These are phyloP conservation scores for Vitellaria paradoxa DNA, from an alignment of 179 eudicot genomes.

Conservation along the genomic window DNA sequence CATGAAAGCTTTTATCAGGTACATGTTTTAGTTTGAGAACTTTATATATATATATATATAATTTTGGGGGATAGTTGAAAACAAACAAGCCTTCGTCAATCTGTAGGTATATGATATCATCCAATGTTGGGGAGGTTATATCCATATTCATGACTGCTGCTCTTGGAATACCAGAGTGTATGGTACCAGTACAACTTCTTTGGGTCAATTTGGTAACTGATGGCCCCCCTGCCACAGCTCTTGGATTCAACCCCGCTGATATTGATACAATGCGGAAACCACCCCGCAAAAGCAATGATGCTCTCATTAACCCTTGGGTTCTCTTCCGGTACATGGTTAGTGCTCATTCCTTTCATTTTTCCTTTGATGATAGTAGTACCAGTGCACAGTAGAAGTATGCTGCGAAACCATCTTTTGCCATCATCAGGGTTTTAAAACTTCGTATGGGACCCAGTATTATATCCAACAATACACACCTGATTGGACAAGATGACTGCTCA, in stretches of 20 bases:
- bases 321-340: constrained; percentile 81
- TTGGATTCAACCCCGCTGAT: constrained; percentile 94
- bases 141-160: constrained; percentile 89
- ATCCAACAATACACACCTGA: not conserved
- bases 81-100: not conserved
- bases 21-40: not conserved
- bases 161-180: constrained; percentile 80
- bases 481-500: not conserved
- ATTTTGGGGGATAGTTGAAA: not conserved
- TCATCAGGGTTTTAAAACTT: too few relatives aligned
- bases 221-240: constrained; percentile 97
- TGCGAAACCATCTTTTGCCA: not conserved
- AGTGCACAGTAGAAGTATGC: not conserved
- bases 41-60: not conserved
- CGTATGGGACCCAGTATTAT: not conserved
- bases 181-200: constrained; percentile 90
- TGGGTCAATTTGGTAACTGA: constrained; percentile 97
- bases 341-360: not conserved
- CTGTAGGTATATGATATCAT: constrained; percentile 93
- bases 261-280: constrained; percentile 80
- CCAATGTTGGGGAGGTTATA: constrained; percentile 89
- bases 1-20: constrained; percentile 98
- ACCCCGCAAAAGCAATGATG: constrained; percentile 76
- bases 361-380: not conserved
- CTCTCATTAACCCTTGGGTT: constrained; percentile 78